Conservation (phyloP, 192 early-diverging fungal genomes). For the Coemansia sp. region DNA sequence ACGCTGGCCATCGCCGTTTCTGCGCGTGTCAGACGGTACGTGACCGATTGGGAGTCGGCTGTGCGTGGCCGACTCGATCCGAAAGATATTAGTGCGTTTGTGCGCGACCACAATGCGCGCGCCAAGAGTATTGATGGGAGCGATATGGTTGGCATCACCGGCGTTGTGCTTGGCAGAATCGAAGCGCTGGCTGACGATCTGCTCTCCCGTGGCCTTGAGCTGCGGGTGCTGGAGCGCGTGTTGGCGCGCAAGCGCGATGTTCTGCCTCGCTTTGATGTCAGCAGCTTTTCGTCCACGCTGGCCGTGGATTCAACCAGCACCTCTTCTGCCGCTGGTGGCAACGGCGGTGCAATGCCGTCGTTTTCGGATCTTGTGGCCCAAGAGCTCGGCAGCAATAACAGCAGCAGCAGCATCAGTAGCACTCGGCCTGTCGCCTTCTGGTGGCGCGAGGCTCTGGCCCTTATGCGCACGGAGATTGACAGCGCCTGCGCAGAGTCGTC, state of each 20-base stretch:
- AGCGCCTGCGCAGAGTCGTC: conserved; percentile 15
- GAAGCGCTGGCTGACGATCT: conserved; percentile 24
- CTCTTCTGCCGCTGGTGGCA: background rate
- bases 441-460: conserved; percentile 36
- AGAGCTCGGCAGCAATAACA: conserved; percentile 24
- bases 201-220: conserved; percentile 18
- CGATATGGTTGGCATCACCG: conserved; percentile 31
- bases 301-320: background rate
- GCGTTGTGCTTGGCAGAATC: conserved; percentile 27
- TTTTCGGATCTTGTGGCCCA: conserved; percentile 22
- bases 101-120: conserved; percentile 33
- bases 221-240: conserved; percentile 44
- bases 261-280: conserved; percentile 30
- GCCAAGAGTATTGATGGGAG: conserved; percentile 24
- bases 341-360: conserved; percentile 1
- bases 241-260: conserved; percentile 38
- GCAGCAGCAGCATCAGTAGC: background rate
- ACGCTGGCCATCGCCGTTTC: conserved; percentile 16
- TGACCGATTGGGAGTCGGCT: conserved; percentile 4
- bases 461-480: conserved; percentile 17
- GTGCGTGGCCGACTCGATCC: conserved; percentile 18
- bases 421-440: conserved; percentile 25
- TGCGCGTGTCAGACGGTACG: conserved; percentile 6
- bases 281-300: conserved; percentile 1
- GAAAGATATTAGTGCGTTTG: conserved; percentile 8